Percentiles rank a stretch among this genome's conserved stretches.
These are phyloP conservation scores for Ophidiomyces ophidiicola DNA, from an alignment of 2,329 filamentous ascomycete genomes.

Conservation along the genomic window DNA sequence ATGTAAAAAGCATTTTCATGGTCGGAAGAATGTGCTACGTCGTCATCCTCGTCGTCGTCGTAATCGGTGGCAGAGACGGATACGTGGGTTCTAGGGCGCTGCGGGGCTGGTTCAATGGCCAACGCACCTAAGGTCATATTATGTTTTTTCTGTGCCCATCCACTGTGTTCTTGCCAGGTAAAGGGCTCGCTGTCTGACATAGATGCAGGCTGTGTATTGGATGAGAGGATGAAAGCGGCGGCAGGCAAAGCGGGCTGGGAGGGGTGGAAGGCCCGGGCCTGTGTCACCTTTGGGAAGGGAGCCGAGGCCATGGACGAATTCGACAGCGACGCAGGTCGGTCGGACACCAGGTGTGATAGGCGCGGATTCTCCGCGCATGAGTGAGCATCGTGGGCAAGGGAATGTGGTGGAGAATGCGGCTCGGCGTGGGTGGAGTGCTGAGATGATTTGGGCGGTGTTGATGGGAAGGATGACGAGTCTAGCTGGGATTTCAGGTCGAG, in stretches of 20 bases:
- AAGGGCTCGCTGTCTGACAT: constrained; percentile 5
- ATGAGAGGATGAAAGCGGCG: constrained; percentile 10
- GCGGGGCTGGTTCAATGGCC: constrained; percentile 3
- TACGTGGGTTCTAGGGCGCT: constrained; percentile 15
- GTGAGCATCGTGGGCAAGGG: constrained; percentile 4
- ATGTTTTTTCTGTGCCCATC: constrained; percentile 9
- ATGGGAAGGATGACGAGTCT: background rate
- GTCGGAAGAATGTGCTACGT: constrained; percentile 16
- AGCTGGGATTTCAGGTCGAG: constrained; percentile 3
- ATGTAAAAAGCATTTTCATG: constrained; percentile 35
- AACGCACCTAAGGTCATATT: constrained; percentile 6
- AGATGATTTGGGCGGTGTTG: background rate
- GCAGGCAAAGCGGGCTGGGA: constrained; percentile 2
- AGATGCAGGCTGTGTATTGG: constrained; percentile 4
- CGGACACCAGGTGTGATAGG: constrained; percentile 1
- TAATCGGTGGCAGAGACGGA: constrained; percentile 20
- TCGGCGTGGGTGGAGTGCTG: background rate
- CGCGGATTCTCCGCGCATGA: background rate
- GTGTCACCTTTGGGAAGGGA: background rate
- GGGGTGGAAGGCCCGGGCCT: background rate
- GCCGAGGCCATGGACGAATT: constrained; percentile 9
- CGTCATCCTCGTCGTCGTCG: constrained; percentile 21
- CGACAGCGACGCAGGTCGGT: constrained; percentile 1
- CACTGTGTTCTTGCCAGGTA: constrained; percentile 9
- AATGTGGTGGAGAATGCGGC: constrained; percentile 2